A percentile compares a stretch with the other conserved stretches of the same genome.
These are phyloP conservation scores for Zasmidium citrigriseum DNA, from an alignment of 2,329 filamentous ascomycete species.

Conservation along the genomic window DNA sequence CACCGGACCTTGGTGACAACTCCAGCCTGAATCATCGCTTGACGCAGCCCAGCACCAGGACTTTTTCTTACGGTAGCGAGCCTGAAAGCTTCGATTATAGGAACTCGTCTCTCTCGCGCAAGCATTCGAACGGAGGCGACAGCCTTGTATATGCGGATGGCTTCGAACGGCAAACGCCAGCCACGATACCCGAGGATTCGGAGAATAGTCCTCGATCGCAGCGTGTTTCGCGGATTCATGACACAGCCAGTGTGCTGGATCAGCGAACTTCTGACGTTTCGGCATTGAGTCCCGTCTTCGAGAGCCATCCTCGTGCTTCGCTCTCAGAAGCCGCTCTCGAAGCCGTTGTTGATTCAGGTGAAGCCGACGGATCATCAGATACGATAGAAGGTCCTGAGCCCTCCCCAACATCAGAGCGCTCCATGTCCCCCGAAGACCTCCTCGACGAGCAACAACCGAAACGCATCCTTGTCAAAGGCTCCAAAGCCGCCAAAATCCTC, in stretches of 20 bases:
- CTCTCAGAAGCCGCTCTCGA: not conserved
- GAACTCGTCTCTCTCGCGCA: conserved; percentile 8
- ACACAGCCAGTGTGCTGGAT: not conserved
- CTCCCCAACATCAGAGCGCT: not conserved
- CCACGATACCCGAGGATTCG: conserved; percentile 15
- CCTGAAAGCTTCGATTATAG: conserved; percentile 12
- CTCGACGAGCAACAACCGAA: conserved; percentile 13
- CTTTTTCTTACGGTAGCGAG: conserved; percentile 19
- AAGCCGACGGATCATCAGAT: not conserved
- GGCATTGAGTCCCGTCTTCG: not conserved
- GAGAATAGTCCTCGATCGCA: conserved; percentile 14
- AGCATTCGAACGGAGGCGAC: conserved; percentile 1
- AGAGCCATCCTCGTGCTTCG: not conserved
- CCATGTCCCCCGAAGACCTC: not conserved
- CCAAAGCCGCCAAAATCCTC: conserved; percentile 31
- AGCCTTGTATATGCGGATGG: conserved; percentile 4
- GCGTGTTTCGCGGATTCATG: not conserved
- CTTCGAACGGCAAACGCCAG: conserved; percentile 10
- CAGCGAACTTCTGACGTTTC: not conserved
- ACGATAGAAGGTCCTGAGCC: not conserved
- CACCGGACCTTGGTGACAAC: conserved; percentile 15
- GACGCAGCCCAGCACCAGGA: conserved; percentile 12
- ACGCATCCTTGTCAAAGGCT: conserved; percentile 25
- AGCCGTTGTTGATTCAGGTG: not conserved
- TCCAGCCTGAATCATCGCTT: conserved; percentile 6